Percentiles rank a stretch among this genome's conserved stretches.
Conservation (phyloP, 129 eudicot species). For the Chrysanthemum seticuspe region DNA sequence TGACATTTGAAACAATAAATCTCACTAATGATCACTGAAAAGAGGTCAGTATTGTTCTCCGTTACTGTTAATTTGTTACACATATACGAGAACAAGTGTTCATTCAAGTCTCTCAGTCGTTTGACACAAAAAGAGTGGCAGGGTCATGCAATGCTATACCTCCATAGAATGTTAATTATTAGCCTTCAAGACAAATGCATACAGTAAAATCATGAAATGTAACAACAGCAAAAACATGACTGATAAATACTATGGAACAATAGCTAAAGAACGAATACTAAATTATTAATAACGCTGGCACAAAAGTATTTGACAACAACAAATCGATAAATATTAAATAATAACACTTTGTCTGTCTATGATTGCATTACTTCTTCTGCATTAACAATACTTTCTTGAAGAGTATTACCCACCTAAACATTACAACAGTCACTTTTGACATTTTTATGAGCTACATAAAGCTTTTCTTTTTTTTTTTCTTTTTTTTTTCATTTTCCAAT, state of each 20-base stretch:
- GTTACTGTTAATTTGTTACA: too few species aligned
- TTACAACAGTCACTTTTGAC: conserved; percentile 25
- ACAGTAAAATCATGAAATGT: not conserved
- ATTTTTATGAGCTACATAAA: conserved; percentile 23
- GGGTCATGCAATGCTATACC: too few species aligned
- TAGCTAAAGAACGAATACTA: conserved; percentile 5
- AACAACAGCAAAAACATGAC: too few species aligned
- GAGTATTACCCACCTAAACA: conserved; percentile 11
- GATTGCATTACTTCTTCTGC: conserved; percentile 7
- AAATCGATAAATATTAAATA: not conserved
- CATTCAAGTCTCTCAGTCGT: too few species aligned
- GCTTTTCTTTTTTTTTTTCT: not conserved
- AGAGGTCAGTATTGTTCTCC: too few species aligned
- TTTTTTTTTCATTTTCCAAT: not conserved
- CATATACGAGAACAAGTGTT: too few species aligned
- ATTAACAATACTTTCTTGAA: conserved; percentile 15
- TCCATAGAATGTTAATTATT: not conserved
- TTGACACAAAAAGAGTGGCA: too few species aligned
- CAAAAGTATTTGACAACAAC: not conserved
- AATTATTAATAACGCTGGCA: not conserved
- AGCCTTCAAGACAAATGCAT: not conserved
- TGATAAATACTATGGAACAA: not conserved
- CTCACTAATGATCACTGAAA: too few species aligned
- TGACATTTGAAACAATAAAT: too few species aligned
- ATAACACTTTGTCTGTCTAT: not conserved